A percentile compares a stretch with the other conserved stretches of the same genome.
phyloP scores from a whole-genome alignment of 768 basidiomycete species.

The Infundibulicybe gibba region DNA sequence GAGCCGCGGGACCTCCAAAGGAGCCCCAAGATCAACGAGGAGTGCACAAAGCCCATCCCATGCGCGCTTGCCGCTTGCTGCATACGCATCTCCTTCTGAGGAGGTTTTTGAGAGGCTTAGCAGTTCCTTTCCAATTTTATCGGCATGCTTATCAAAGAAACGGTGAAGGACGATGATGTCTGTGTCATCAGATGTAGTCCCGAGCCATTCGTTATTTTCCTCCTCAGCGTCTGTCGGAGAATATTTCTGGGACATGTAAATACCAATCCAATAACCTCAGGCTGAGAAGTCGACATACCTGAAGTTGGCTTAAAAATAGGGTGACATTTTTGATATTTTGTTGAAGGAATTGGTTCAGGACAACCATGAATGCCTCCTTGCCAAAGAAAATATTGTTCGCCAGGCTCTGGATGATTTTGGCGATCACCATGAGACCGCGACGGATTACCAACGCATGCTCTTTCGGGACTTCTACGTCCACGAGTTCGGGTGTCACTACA shows the following conservation, averaged over 20 bases:
- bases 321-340: conserved; percentile 72
- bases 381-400: conserved; percentile 95
- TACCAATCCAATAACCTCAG: background rate
- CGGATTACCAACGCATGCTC: conserved; percentile 57
- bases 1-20: conserved; percentile 62
- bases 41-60: conserved; percentile 82
- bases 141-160: conserved; percentile 80
- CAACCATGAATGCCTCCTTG: conserved; percentile 84
- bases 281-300: conserved; percentile 38
- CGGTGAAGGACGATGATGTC: conserved; percentile 81
- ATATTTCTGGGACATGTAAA: conserved; percentile 27
- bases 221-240: conserved; percentile 41
- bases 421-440: conserved; percentile 80
- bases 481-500: conserved; percentile 78
- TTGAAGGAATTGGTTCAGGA: conserved; percentile 71
- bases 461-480: conserved; percentile 78
- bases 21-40: conserved; percentile 74
- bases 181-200: conserved; percentile 79
- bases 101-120: conserved; percentile 66
- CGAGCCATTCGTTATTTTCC: conserved; percentile 67
- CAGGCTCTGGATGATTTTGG: conserved; percentile 89
- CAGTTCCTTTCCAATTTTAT: conserved; percentile 85
- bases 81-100: conserved; percentile 51
- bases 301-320: conserved; percentile 71
- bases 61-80: conserved; percentile 67